phyloP scores from a whole-genome alignment of 192 early-diverging fungal genomes.

The Linnemannia elongata region DNA sequence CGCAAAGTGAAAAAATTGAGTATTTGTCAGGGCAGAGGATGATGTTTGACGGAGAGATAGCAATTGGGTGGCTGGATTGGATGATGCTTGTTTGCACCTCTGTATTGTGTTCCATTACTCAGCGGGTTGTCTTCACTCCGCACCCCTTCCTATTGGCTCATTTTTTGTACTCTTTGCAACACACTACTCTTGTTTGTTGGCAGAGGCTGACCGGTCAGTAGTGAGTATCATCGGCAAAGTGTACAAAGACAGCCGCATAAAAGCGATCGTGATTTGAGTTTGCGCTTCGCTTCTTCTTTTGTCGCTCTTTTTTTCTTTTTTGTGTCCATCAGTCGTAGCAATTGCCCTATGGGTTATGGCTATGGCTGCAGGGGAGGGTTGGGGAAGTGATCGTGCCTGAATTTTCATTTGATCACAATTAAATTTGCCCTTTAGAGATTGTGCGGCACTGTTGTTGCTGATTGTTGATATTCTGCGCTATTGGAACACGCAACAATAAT shows the following conservation, averaged over 20 bases:
- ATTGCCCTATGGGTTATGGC: not conserved
- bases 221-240: no score
- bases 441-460: not conserved
- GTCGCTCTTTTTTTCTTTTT: not conserved
- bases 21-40: not conserved
- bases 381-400: not conserved
- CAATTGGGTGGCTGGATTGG: constrained; percentile 10
- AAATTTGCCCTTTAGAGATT: not conserved
- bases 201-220: no score
- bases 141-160: constrained; percentile 1
- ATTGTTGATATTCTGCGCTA: not conserved
- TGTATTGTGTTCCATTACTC: not conserved
- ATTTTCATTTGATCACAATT: not conserved
- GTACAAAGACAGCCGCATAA: not conserved
- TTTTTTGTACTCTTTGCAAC: not conserved
- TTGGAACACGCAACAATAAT: not conserved
- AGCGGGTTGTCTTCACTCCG: not conserved
- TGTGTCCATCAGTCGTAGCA: not conserved
- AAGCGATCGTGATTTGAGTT: not conserved
- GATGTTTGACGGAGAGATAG: not conserved
- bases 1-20: not conserved
- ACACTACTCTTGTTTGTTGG: not conserved
- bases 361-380: no score
- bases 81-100: not conserved
- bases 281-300: not conserved